A percentile compares a stretch with the other conserved stretches of the same genome.
Conservation (phyloP, 2,329 filamentous ascomycete genomes). For the Epichloe bromicola region DNA sequence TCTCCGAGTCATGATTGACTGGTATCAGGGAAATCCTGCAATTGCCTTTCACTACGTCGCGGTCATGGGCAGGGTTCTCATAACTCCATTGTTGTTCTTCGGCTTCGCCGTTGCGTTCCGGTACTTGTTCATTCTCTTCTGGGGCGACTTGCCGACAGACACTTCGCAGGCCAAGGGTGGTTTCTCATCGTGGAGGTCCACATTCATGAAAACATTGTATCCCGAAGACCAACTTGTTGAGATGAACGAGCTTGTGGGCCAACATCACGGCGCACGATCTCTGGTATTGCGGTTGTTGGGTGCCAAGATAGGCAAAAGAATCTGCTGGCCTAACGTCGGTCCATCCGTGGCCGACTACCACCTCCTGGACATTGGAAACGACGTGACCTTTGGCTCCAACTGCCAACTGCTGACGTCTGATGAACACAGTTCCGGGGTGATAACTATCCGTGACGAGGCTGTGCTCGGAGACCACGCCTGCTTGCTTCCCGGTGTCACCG, state of each 20-base stretch:
- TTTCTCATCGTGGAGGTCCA: conserved; percentile 29
- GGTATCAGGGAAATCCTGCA: conserved; percentile 32
- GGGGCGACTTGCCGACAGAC: conserved; percentile 24
- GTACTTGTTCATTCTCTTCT: conserved; percentile 23
- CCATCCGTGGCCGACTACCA: conserved; percentile 40
- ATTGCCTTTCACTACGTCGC: conserved; percentile 38
- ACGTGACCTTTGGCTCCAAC: conserved; percentile 44
- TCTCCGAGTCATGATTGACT: conserved; percentile 30
- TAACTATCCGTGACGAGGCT: conserved; percentile 33
- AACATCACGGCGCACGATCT: conserved; percentile 42
- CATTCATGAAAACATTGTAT: conserved; percentile 30
- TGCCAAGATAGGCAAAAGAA: conserved; percentile 34
- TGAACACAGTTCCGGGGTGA: conserved; percentile 30
- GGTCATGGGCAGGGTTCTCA: conserved; percentile 23
- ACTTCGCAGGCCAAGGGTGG: conserved; percentile 18
- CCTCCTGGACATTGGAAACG: conserved; percentile 39
- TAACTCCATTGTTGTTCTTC: conserved; percentile 32
- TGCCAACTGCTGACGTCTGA: conserved; percentile 41
- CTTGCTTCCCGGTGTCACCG: conserved; percentile 34
- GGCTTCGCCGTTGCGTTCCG: conserved; percentile 28
- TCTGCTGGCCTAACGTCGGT: conserved; percentile 46
- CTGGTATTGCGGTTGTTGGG: conserved; percentile 35
- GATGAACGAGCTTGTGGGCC: conserved; percentile 36
- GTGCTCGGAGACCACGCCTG: conserved; percentile 45
- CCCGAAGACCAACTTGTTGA: conserved; percentile 30